phyloP scores from a whole-genome alignment of 352 stramenopile species.

The Globisporangium polare region DNA sequence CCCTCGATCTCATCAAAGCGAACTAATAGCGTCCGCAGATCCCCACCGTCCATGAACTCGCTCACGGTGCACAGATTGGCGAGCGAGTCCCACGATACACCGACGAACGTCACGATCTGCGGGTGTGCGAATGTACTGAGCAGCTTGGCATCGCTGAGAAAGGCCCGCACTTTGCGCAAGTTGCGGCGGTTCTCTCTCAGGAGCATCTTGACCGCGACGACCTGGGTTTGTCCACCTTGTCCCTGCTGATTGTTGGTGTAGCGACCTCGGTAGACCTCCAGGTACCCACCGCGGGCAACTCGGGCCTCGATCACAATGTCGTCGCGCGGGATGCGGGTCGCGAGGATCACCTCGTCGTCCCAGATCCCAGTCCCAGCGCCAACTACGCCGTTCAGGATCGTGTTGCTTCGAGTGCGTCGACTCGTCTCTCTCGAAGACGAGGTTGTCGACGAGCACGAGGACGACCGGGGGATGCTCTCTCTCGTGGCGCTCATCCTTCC shows the following conservation, averaged over 20 bases:
- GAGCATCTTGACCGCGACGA: slow-evolving; percentile 43
- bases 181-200: slow-evolving; percentile 26
- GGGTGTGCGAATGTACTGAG: slow-evolving; percentile 33
- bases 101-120: slow-evolving; percentile 36
- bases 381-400: slow-evolving; percentile 20
- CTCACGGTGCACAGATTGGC: slow-evolving; percentile 31
- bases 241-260: slow-evolving; percentile 32
- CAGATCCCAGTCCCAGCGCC: slow-evolving; percentile 17
- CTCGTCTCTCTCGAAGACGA: neutral
- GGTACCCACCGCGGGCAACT: slow-evolving; percentile 35
- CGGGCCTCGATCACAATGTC: slow-evolving; percentile 20
- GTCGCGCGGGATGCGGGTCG: slow-evolving; percentile 30
- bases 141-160: slow-evolving; percentile 44
- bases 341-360: slow-evolving; percentile 35
- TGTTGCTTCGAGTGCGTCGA: slow-evolving; percentile 4
- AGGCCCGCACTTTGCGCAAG: slow-evolving; percentile 29
- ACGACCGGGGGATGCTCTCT: neutral
- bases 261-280: slow-evolving; percentile 33
- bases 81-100: slow-evolving; percentile 38
- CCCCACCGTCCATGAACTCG: slow-evolving; percentile 43
- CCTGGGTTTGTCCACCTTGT: slow-evolving; percentile 5
- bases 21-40: slow-evolving; percentile 26
- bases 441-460: neutral
- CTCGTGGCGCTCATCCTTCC: neutral
- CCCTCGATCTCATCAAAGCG: slow-evolving; percentile 22